A percentile compares a stretch with the other conserved stretches of the same genome.
Evolutionary conservation across 768 basidiomycete genomes (phyloP).

Genomic region (Lentinula lateritia): DNA sequence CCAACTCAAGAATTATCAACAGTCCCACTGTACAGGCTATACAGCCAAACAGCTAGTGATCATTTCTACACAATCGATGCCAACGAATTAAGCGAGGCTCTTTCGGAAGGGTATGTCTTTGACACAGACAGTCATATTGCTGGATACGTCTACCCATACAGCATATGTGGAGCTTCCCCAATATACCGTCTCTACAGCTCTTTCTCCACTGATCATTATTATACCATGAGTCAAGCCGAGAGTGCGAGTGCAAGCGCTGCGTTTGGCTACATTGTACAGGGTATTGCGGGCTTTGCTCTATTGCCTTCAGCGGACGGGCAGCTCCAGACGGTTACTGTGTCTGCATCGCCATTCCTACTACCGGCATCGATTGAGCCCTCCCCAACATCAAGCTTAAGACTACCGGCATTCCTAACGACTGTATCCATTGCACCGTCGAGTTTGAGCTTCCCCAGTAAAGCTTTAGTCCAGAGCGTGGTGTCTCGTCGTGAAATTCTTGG

Average conservation of each 20-base stretch:
- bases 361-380: background rate
- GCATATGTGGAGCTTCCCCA: background rate
- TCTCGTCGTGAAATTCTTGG: background rate
- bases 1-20: background rate
- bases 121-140: background rate
- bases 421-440: background rate
- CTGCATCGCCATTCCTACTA: background rate
- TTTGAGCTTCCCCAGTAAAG: background rate
- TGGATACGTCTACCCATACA: background rate
- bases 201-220: background rate
- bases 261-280: background rate
- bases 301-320: background rate
- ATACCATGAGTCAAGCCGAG: background rate
- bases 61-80: conserved; percentile 1
- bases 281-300: background rate
- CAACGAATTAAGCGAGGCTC: background rate
- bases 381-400: too few species aligned
- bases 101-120: background rate
- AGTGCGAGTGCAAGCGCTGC: background rate
- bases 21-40: background rate
- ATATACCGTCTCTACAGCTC: background rate
- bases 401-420: too few species aligned
- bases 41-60: background rate
- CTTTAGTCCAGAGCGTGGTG: background rate
- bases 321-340: background rate